Evolutionary conservation across 2,329 filamentous ascomycete genomes (phyloP), one percentile per base, ranked within the genome.

Genomic region (Neonectria neomacrospora): DNA sequence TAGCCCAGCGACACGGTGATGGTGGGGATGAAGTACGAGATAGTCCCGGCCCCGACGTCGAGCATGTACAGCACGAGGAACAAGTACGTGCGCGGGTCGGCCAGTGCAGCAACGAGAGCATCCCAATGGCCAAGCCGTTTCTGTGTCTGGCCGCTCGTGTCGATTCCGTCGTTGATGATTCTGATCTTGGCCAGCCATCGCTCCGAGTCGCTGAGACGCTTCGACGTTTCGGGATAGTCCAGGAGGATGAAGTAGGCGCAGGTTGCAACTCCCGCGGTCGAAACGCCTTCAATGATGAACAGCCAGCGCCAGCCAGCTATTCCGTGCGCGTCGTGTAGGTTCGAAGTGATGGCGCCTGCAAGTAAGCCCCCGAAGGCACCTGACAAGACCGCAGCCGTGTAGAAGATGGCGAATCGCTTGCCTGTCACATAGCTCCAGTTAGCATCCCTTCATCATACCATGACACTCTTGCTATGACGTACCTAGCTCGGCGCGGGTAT

Each of bases 1-100:
- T 85, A 86, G 18, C 83, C 83, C 2, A 86, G 77, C 0, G 80
- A 80, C 20, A 79, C 73, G 26, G 84, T 81, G 18, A 86, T 79
- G 0, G 82, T 85, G 0, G 84, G 84, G 65, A 85, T 84, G 68
- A 86, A 86, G 74, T 86, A 86, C 7, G 81, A 83, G 18, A 85
- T 80, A 0, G 82, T 76, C 51, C 80, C 81, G 1, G 82, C 81
- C 3, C 84, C 82, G 16, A 76, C 66, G 48, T 75, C 67, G 6
- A 83, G 80, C 78, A 85, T 84, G 69, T 83, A 86, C 3, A 83
- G 80, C 1, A 83, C 58, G 12, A 83, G 78, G 61, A 86, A 81
- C 3, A 81, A 71, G 64, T 81, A 85, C 0, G 83, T 83, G 1
- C 61, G 67, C 0, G 58, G 62, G 20, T 68, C 65, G 0, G 34